Evolutionary conservation across 345 rosid genomes (phyloP).

Genomic region (Anacardium occidentale): DNA sequence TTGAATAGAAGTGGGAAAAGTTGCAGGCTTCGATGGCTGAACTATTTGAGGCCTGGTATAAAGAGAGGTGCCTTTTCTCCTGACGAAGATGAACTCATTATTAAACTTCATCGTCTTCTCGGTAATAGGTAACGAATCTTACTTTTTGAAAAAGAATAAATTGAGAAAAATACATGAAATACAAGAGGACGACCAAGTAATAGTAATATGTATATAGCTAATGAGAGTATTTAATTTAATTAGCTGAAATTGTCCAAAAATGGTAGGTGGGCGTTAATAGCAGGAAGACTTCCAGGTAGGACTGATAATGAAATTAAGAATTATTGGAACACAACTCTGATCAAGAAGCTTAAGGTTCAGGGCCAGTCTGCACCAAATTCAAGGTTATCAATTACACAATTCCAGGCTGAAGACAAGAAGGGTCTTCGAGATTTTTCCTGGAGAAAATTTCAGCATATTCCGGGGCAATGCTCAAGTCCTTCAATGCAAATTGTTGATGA

Average conservation of each 20-base stretch:
- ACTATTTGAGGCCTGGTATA: constrained; percentile 20
- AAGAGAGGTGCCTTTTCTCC: constrained; percentile 17
- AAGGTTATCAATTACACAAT: background rate
- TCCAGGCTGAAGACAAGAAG: background rate
- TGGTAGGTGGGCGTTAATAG: constrained; percentile 28
- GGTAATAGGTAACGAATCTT: constrained; percentile 15
- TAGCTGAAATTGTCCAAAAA: background rate
- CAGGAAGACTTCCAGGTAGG: constrained; percentile 41
- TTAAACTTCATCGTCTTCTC: constrained; percentile 20
- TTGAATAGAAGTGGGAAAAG: constrained; percentile 22
- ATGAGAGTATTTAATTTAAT: background rate
- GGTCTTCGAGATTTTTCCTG: background rate
- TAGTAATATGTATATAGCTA: no score
- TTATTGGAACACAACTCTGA: constrained; percentile 28
- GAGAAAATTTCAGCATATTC: background rate
- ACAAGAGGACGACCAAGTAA: no score
- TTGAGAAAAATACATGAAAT: no score
- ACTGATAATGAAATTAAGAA: constrained; percentile 38
- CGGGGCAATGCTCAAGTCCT: background rate
- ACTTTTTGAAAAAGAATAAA: background rate
- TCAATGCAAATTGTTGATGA: background rate
- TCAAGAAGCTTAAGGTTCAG: constrained; percentile 10
- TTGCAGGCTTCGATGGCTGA: constrained; percentile 23
- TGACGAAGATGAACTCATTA: constrained; percentile 27
- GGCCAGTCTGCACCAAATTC: background rate